Base-by-base conservation (phyloP, 2,329 filamentous ascomycete genomes). In the Dactylellina haptotyla region DNA sequence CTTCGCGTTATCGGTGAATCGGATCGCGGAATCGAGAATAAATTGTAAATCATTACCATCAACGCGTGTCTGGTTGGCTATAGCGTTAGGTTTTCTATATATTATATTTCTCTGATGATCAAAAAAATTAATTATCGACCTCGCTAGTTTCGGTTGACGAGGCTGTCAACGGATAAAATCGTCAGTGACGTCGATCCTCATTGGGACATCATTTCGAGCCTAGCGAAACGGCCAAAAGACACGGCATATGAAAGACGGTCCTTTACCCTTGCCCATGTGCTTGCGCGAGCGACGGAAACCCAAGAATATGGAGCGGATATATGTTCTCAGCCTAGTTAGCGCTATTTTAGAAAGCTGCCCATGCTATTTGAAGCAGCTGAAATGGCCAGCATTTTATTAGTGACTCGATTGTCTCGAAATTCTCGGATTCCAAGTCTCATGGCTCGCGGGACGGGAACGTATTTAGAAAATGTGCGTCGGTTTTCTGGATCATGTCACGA, bases 191-290 rank as follows among this genome's bases (percentile, higher is more conserved):
- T 69, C 64, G 64, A 26, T 45, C 32, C 37, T 10, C 6, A 39
- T 54, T 46, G 30, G 37, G 46, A 30, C 30, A 59, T 54, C 53
- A 41, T 12, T 46, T 46, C 16, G 14, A 46, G 16, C 37, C 64
- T 61, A 69, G 64, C 64, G 64, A 69, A 69, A 69, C 64, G 64
- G 64, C 28, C 56, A 61, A 12, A 46, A 69, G 53, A 61, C 64
- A 69, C 64, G 64, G 64, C 64, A 69, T 56, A 69, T 62, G 64
- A 56, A 69, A 61, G 64, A 28, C 64, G 64, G 63, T 67, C 53
- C 63, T 67, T 66, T 50, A 67, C 53, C 63, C 53, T 61, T 69
- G 43, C 56, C 46, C 43, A 41, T 59, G 30, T 39, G 26, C 28
- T 51, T 39, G 43, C 46, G 57, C 37, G 6, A 34, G 30, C 30